These are phyloP conservation scores for Zea luxurians DNA, from an alignment of 176 grass and related monocot genomes.

Conservation along the genomic window DNA sequence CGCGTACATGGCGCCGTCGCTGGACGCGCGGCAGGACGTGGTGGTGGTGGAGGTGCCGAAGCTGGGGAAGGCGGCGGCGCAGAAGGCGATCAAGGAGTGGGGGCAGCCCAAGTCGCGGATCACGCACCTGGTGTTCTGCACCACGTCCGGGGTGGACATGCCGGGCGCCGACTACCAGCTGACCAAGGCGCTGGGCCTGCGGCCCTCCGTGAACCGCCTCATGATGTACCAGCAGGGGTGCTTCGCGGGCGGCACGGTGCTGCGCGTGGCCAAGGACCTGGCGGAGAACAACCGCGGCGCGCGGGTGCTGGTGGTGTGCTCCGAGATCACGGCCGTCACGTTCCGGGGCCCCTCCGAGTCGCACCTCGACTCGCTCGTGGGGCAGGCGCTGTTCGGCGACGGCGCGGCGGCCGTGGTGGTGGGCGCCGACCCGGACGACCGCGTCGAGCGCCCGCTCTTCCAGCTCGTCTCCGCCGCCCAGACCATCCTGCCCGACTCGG, in stretches of 20 bases:
- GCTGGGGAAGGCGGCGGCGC: constrained; percentile 73
- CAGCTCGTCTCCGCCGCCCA: constrained; percentile 76
- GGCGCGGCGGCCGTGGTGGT: constrained; percentile 69
- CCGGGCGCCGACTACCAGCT: constrained; percentile 93
- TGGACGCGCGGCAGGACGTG: constrained; percentile 89
- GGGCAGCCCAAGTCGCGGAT: constrained; percentile 71
- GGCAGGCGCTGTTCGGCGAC: constrained; percentile 88
- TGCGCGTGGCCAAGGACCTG: constrained; percentile 90
- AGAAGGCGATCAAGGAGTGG: constrained; percentile 94
- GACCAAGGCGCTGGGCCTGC: constrained; percentile 76
- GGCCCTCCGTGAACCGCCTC: constrained; percentile 69
- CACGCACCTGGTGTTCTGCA: constrained; percentile 94
- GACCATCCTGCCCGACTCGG: constrained; percentile 84
- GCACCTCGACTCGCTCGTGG: constrained; percentile 82
- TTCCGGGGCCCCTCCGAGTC: constrained; percentile 77
- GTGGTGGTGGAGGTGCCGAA: constrained; percentile 86
- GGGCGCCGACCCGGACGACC: constrained; percentile 67
- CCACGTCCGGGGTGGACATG: constrained; percentile 86
- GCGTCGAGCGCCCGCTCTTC: constrained; percentile 59
- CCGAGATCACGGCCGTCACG: constrained; percentile 89
- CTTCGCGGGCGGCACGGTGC: constrained; percentile 90
- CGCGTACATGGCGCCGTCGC: constrained; percentile 81
- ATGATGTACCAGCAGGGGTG: constrained; percentile 99
- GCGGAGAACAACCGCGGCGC: constrained; percentile 94
- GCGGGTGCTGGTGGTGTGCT: constrained; percentile 73